Conservation (phyloP, 2,329 filamentous ascomycete species). For the Drechslerella coelobrocha region DNA sequence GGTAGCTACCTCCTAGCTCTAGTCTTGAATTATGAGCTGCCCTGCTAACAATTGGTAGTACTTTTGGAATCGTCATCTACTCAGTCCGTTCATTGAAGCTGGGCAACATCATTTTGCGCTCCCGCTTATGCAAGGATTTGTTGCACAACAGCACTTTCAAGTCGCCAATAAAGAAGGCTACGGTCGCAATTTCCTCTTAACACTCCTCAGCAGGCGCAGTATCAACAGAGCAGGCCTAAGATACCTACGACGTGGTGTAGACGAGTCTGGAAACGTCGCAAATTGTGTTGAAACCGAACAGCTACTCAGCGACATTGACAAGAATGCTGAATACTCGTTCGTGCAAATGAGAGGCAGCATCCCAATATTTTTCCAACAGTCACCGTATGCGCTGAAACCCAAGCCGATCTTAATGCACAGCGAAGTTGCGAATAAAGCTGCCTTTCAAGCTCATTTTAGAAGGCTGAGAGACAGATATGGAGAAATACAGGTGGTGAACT, state of each 20-base stretch:
- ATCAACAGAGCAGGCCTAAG: slow-evolving; percentile 84
- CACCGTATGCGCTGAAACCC: slow-evolving; percentile 90
- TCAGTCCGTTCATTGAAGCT: slow-evolving; percentile 75
- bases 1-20: slow-evolving; percentile 58
- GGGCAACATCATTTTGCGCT: slow-evolving; percentile 74
- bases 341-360: slow-evolving; percentile 89
- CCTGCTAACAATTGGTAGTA: slow-evolving; percentile 61
- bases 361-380: slow-evolving; percentile 92
- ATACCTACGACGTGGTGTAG: slow-evolving; percentile 86
- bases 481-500: slow-evolving; percentile 74
- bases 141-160: slow-evolving; percentile 67
- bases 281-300: slow-evolving; percentile 97
- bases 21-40: not conserved
- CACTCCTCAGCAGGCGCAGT: slow-evolving; percentile 87
- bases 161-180: slow-evolving; percentile 53
- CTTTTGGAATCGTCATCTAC: slow-evolving; percentile 88
- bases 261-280: slow-evolving; percentile 85
- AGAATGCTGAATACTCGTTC: slow-evolving; percentile 80
- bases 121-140: slow-evolving; percentile 90
- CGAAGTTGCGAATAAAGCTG: slow-evolving; percentile 75
- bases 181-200: slow-evolving; percentile 72
- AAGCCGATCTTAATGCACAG: slow-evolving; percentile 83
- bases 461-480: slow-evolving; percentile 75
- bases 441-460: slow-evolving; percentile 80
- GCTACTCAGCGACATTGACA: slow-evolving; percentile 72